phyloP scores from a whole-genome alignment of 371 early-diverging fungal genomes.

The Mortierella sp. region DNA sequence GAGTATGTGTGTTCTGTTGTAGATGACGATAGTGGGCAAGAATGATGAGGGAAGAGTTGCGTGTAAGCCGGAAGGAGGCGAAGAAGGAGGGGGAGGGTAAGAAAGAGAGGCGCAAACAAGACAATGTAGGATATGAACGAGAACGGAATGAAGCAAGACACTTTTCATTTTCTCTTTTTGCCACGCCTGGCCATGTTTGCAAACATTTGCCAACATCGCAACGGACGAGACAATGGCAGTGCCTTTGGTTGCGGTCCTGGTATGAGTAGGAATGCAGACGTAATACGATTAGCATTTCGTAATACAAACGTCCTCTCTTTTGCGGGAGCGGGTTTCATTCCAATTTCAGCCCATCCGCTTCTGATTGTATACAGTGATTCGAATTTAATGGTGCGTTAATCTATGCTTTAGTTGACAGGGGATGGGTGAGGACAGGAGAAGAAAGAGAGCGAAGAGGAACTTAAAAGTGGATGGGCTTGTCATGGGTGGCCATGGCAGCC shows the following conservation, averaged over 20 bases:
- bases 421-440: background rate
- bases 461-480: slow-evolving; percentile 71
- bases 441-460: slow-evolving; percentile 15
- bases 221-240: too few species aligned
- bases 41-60: background rate
- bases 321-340: background rate
- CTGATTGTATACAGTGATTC: background rate
- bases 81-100: background rate
- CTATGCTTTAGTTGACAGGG: slow-evolving; percentile 6
- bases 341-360: background rate
- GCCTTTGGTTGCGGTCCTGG: background rate
- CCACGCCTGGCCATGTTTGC: too few species aligned
- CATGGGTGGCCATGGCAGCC: slow-evolving; percentile 74
- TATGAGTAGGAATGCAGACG: background rate
- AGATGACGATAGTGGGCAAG: background rate
- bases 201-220: too few species aligned
- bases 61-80: background rate
- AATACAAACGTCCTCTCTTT: background rate
- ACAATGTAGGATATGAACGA: background rate
- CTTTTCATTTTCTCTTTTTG: too few species aligned
- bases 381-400: slow-evolving; percentile 1
- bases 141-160: too few species aligned
- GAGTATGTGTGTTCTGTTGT: background rate
- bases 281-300: background rate
- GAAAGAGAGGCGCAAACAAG: background rate